A percentile compares a stretch with the other conserved stretches of the same genome.
phyloP scores from a whole-genome alignment of 2,329 filamentous ascomycete species.

The Alternaria brassicae region DNA sequence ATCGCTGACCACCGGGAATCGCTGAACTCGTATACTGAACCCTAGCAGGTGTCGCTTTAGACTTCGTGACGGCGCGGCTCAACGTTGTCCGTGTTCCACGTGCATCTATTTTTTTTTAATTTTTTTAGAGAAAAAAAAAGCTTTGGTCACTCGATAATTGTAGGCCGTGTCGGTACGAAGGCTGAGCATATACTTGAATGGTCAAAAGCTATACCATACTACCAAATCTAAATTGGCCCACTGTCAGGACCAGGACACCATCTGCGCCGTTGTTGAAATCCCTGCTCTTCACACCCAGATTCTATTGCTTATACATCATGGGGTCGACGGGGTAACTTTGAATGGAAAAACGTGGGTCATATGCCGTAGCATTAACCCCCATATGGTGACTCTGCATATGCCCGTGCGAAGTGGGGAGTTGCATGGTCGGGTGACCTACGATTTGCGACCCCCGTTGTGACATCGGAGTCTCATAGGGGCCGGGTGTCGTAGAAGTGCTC shows the following conservation, averaged over 20 bases:
- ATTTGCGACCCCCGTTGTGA: slow-evolving; percentile 36
- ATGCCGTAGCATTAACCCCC: slow-evolving; percentile 37
- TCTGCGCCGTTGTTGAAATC: slow-evolving; percentile 4
- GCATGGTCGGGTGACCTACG: slow-evolving; percentile 30
- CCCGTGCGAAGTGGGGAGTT: slow-evolving; percentile 34
- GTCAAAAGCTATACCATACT: slow-evolving; percentile 19
- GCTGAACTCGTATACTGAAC: slow-evolving; percentile 3
- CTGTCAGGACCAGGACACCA: slow-evolving; percentile 1
- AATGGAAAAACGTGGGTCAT: slow-evolving; percentile 44
- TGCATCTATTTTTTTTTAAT: slow-evolving; percentile 1
- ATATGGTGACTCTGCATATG: slow-evolving; percentile 45
- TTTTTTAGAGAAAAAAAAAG: neutral
- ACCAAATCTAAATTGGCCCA: slow-evolving; percentile 13
- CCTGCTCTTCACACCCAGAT: slow-evolving; percentile 5
- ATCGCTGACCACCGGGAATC: slow-evolving; percentile 7
- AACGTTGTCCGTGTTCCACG: slow-evolving; percentile 7
- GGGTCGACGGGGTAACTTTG: slow-evolving; percentile 47
- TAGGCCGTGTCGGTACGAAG: slow-evolving; percentile 6
- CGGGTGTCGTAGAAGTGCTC: slow-evolving; percentile 45
- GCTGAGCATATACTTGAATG: slow-evolving; percentile 14
- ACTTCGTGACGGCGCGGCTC: slow-evolving; percentile 4
- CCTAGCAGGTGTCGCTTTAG: slow-evolving; percentile 1
- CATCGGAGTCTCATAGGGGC: slow-evolving; percentile 42
- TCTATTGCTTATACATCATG: slow-evolving; percentile 45
- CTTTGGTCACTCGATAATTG: slow-evolving; percentile 13